phyloP scores from a whole-genome alignment of 177 flowering plant species.

The Vitis hybrid region DNA sequence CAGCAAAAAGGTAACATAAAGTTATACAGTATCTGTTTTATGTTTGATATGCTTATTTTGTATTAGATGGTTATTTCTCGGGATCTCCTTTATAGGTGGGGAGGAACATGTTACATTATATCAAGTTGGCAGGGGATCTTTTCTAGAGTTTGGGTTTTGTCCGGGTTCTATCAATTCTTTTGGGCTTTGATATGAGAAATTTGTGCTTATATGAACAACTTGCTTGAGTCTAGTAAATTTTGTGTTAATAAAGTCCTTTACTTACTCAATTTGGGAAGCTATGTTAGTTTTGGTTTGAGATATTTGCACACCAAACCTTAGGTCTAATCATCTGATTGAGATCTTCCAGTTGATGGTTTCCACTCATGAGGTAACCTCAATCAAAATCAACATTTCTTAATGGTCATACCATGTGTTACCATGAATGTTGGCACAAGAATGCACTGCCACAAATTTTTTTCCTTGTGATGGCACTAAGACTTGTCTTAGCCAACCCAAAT shows the following conservation, averaged over 20 bases:
- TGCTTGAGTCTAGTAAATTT: too few species aligned
- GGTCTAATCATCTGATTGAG: not conserved
- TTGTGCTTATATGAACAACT: too few species aligned
- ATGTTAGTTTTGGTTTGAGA: not conserved
- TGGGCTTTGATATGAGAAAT: too few species aligned
- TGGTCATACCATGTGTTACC: not conserved
- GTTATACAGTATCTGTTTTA: not conserved
- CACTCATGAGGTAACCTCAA: not conserved
- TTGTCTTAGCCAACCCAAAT: too few species aligned
- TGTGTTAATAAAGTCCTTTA: too few species aligned
- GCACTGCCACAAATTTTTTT: not conserved
- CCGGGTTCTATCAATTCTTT: too few species aligned
- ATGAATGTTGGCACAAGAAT: too few species aligned
- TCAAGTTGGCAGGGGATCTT: too few species aligned
- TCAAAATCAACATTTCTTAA: not conserved
- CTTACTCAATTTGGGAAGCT: too few species aligned
- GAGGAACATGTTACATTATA: too few species aligned
- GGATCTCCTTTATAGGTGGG: too few species aligned
- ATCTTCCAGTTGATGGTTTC: not conserved
- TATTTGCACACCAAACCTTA: not conserved
- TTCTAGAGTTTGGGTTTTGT: too few species aligned
- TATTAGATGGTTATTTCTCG: not conserved
- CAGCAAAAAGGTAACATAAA: slow-evolving; percentile 64
- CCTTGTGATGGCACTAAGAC: not conserved
- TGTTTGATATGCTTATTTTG: not conserved